Evolutionary conservation across 805 yeast genomes (phyloP), one percentile per base, ranked within the genome.

Genomic region (Lachancea fermentati): DNA sequence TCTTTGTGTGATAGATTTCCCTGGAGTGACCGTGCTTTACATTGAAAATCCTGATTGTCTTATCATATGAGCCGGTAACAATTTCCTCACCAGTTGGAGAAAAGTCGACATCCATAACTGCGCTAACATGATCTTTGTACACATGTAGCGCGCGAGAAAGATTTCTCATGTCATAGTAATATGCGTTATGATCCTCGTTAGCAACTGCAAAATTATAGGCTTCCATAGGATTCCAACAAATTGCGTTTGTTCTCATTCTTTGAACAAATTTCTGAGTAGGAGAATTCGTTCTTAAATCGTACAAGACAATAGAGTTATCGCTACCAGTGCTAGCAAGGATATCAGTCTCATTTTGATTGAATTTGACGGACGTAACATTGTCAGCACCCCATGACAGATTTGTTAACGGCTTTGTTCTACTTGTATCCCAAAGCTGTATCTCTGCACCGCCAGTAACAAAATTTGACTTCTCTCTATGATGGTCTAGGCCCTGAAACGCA

Each of bases 191-290:
- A 67, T 93, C 97, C 65, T 93, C 99, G 57, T 79, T 78, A 2
- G 87, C 97, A 30, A 85, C 78, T 13, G 89, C 97, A 67, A 93
- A 91, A 57, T 84, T 79, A 66, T 77, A 93, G 1, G 97, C 95
- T 63, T 93, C 97, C 82, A 93, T 85, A 4, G 99, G 99, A 65
- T 93, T 93, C 97, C 97, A 93, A 41, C 88, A 74, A 18, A 93
- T 72, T 34, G 91, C 72, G 62, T 93, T 93, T 14, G 89, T 85
- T 54, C 94, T 74, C 74, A 93, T 71, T 14, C 78, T 68, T 19
- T 93, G 85, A 34, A 83, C 84, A 44, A 91, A 76, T 61, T 89
- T 91, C 63, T 94, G 97, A 4, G 94, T 79, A 11, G 98, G 96
- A 2, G 95, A 75, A 54, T 85, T 79, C 5, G 96, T 86, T 55